Conservation (phyloP, 441 rosid species). For the Francoa sonchifolia region DNA sequence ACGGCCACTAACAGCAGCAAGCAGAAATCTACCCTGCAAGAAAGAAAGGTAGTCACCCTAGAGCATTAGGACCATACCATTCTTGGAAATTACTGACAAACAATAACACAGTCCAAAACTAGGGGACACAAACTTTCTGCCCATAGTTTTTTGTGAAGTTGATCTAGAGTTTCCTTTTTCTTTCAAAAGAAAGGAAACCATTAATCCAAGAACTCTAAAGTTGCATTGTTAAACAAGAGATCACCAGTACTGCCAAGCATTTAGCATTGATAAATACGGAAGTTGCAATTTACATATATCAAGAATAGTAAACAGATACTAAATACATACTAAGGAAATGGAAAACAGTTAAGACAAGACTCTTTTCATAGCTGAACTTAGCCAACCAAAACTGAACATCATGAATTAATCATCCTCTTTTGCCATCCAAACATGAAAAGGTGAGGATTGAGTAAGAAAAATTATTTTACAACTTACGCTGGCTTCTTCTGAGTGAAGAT, state of each 20-base stretch:
- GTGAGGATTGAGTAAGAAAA: neutral
- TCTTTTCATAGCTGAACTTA: too few species aligned
- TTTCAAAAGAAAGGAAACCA: too few species aligned
- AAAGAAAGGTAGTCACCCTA: conserved; percentile 7
- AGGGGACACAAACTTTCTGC: neutral
- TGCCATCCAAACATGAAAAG: neutral
- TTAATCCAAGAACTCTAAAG: too few species aligned
- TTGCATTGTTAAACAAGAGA: too few species aligned
- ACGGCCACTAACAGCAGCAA: conserved; percentile 95
- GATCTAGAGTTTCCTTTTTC: conserved; percentile 2
- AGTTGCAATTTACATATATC: too few species aligned
- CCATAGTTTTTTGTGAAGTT: neutral
- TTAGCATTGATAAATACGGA: too few species aligned
- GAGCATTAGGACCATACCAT: conserved; percentile 3
- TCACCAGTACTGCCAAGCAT: too few species aligned
- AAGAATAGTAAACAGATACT: too few species aligned
- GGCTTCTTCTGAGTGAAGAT: conserved; percentile 98
- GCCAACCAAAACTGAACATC: neutral
- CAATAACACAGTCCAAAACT: neutral
- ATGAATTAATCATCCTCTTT: neutral
- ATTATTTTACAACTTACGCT: conserved; percentile 52
- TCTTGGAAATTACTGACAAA: too few species aligned
- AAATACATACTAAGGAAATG: too few species aligned
- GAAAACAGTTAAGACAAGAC: too few species aligned
- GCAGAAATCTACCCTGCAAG: conserved; percentile 90